Evolutionary conservation across 1,139 yeast species (phyloP).

Genomic region (Geotrichum aggregatum): DNA sequence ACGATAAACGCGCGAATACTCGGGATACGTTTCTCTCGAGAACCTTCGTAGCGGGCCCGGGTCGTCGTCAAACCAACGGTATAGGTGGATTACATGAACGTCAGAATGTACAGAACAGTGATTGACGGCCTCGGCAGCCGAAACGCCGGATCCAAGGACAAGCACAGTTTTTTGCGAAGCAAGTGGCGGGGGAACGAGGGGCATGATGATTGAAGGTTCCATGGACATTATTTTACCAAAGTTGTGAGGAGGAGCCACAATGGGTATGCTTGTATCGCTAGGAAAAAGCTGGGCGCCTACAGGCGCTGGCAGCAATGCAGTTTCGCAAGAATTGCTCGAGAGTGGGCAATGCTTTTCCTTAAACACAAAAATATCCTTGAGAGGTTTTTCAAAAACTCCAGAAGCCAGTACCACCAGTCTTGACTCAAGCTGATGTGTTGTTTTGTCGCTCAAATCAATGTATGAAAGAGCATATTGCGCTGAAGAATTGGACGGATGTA

Average conservation of each 20-base stretch:
- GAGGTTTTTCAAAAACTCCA: conserved; percentile 35
- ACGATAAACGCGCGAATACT: conserved; percentile 32
- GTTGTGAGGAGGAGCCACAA: conserved; percentile 15
- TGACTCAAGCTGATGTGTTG: conserved; percentile 16
- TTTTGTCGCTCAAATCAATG: conserved; percentile 1
- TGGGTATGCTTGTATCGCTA: conserved; percentile 10
- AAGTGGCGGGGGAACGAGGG: conserved; percentile 10
- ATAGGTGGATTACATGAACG: conserved; percentile 30
- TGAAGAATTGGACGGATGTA: background rate
- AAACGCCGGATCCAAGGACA: conserved; percentile 39
- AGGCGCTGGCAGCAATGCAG: background rate
- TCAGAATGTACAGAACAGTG: conserved; percentile 9
- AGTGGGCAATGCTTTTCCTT: background rate
- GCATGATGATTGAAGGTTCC: conserved; percentile 21
- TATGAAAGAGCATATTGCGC: conserved; percentile 6
- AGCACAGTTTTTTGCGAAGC: conserved; percentile 23
- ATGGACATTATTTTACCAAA: conserved; percentile 11
- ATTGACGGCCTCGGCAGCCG: conserved; percentile 38
- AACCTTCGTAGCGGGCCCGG: conserved; percentile 32
- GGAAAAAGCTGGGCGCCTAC: background rate
- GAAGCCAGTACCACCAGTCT: conserved; percentile 34
- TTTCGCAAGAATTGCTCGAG: background rate
- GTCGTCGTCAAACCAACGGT: conserved; percentile 31
- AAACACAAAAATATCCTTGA: conserved; percentile 3
- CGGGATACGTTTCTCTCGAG: conserved; percentile 38